Percentiles rank a stretch among this genome's conserved stretches.
These are phyloP conservation scores for Oryza punctata DNA, from an alignment of 176 grass and related monocot species.

Conservation along the genomic window DNA sequence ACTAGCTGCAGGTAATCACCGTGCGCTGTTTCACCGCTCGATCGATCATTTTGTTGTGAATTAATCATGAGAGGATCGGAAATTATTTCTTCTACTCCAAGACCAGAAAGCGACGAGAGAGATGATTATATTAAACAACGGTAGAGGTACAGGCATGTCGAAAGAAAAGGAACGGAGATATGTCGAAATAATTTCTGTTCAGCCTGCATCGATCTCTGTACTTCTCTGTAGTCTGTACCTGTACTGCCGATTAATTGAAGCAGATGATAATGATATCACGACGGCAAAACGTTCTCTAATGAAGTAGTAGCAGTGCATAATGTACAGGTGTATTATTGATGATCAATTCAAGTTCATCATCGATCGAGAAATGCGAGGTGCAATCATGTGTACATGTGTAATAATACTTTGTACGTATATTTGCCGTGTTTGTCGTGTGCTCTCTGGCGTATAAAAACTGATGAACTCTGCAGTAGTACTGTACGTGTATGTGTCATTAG, in stretches of 20 bases:
- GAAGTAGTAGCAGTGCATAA: not conserved
- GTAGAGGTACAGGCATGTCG: not conserved
- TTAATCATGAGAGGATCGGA: not conserved
- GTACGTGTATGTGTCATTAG: not conserved
- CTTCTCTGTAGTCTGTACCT: not conserved
- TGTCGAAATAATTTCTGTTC: constrained; percentile 35
- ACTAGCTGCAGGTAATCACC: not conserved
- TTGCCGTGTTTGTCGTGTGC: not conserved
- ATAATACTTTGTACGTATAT: not conserved
- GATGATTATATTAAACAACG: not conserved
- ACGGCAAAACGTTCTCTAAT: not conserved
- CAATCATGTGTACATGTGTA: not conserved
- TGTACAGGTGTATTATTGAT: not conserved
- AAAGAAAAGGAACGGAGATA: constrained; percentile 30
- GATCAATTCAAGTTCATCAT: not conserved
- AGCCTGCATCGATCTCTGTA: not conserved
- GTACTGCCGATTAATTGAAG: constrained; percentile 8
- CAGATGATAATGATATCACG: constrained; percentile 29
- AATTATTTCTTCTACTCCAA: constrained; percentile 5
- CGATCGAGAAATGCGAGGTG: not conserved
- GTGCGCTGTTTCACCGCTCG: not conserved
- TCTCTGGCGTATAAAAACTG: constrained; percentile 2
- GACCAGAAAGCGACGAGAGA: not conserved
- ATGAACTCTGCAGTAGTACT: not conserved
- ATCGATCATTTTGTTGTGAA: not conserved